phyloP scores from a whole-genome alignment of 2,329 filamentous ascomycete genomes.

The Ascochyta rabiei region DNA sequence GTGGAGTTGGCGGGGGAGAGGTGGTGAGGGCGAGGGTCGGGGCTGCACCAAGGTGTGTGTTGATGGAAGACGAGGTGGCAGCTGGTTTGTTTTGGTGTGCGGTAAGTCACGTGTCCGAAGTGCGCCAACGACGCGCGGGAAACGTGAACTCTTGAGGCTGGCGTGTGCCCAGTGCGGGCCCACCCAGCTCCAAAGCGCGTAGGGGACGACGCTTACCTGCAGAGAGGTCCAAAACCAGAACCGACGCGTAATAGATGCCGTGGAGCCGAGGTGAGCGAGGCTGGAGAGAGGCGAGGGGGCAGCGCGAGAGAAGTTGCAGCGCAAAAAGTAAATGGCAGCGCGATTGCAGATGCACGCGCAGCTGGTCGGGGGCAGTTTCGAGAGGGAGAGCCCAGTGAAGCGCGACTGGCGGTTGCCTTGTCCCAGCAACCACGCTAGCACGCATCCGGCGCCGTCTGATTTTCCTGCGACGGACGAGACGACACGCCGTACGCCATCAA shows the following conservation, averaged over 20 bases:
- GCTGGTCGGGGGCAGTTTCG: constrained; percentile 20
- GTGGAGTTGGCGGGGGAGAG: constrained; percentile 14
- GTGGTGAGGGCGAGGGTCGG: constrained; percentile 27
- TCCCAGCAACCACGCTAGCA: constrained; percentile 29
- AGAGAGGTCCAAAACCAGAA: constrained; percentile 10
- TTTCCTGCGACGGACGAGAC: constrained; percentile 36
- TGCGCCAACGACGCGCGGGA: constrained; percentile 33
- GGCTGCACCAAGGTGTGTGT: constrained; percentile 46
- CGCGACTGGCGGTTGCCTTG: constrained; percentile 25
- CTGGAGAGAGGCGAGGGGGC: constrained; percentile 5
- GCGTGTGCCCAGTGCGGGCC: constrained; percentile 32
- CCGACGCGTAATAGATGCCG: constrained; percentile 33
- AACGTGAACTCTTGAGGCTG: constrained; percentile 40
- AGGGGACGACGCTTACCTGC: constrained; percentile 26
- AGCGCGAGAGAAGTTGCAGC: constrained; percentile 19
- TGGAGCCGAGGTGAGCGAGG: constrained; percentile 10
- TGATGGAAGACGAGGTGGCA: constrained; percentile 38
- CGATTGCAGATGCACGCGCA: constrained; percentile 9
- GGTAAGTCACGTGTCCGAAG: constrained; percentile 18
- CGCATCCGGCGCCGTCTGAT: constrained; percentile 33
- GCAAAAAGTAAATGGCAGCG: constrained; percentile 12
- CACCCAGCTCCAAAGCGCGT: constrained; percentile 37
- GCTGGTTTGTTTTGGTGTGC: constrained; percentile 46
- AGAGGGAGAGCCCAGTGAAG: constrained; percentile 17
- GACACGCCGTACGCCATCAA: constrained; percentile 29